Percentiles rank a stretch among this genome's conserved stretches.
Evolutionary conservation across 2,329 filamentous ascomycete genomes (phyloP).

Genomic region (Diplodia sapinea): DNA sequence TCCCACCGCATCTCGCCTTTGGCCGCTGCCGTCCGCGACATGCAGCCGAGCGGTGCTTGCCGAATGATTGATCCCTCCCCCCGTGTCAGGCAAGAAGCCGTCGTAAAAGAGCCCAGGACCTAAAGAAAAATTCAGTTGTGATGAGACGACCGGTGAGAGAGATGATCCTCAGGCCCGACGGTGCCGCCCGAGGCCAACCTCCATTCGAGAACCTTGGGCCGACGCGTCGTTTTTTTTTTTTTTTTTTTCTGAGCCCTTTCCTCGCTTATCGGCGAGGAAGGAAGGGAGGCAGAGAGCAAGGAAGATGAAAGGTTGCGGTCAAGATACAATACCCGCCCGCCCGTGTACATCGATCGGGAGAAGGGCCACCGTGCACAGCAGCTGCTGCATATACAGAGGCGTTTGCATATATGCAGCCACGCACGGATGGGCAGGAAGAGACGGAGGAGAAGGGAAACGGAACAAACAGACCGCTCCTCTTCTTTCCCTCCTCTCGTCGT

Average conservation of each 20-base stretch:
- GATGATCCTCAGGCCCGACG: slow-evolving; percentile 11
- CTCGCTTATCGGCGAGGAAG: slow-evolving; percentile 15
- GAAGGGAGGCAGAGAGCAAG: background rate
- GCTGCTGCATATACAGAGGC: background rate
- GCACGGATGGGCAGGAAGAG: background rate
- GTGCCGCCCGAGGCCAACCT: slow-evolving; percentile 4
- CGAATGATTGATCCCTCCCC: background rate
- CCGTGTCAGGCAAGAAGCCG: background rate
- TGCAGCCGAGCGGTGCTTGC: background rate
- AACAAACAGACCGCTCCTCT: slow-evolving; percentile 17
- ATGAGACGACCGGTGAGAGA: slow-evolving; percentile 12
- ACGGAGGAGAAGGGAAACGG: background rate
- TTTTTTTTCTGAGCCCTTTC: too few relatives aligned
- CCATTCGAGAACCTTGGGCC: background rate
- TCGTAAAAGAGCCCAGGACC: background rate
- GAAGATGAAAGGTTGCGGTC: background rate
- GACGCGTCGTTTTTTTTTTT: background rate
- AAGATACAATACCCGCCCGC: background rate
- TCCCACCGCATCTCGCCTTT: background rate
- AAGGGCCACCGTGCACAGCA: too few relatives aligned
- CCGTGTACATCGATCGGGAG: background rate
- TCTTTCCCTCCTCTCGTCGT: background rate
- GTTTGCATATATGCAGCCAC: background rate
- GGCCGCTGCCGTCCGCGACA: background rate
- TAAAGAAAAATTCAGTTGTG: background rate